Conservation (phyloP, 306 rosid genomes). For the Quercus bicolor region DNA sequence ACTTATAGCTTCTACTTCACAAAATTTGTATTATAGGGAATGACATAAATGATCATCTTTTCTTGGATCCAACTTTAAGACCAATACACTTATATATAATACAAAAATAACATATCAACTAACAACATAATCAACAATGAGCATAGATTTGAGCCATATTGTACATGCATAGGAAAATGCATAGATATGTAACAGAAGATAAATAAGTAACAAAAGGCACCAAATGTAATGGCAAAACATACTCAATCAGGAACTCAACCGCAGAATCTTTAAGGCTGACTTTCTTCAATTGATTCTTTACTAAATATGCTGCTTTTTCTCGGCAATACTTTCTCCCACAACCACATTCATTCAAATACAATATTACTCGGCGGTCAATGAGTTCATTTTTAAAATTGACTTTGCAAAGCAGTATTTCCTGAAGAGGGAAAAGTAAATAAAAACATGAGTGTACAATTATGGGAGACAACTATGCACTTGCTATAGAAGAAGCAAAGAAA, state of each 20-base stretch:
- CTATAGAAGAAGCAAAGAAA: background rate
- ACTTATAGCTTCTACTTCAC: background rate
- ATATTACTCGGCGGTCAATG: slow-evolving; percentile 65
- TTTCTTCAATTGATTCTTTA: slow-evolving; percentile 71
- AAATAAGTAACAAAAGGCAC: background rate
- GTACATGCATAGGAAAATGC: background rate
- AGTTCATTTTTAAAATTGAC: slow-evolving; percentile 73
- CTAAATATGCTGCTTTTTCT: slow-evolving; percentile 77
- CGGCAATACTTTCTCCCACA: slow-evolving; percentile 72
- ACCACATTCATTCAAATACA: slow-evolving; percentile 72
- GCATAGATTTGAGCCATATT: background rate
- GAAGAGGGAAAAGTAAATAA: slow-evolving; percentile 19
- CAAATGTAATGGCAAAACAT: slow-evolving; percentile 35
- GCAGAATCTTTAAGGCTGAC: slow-evolving; percentile 86
- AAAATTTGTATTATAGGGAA: background rate
- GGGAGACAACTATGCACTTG: background rate
- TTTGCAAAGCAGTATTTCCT: slow-evolving; percentile 90
- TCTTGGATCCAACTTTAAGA: background rate
- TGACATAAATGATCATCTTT: background rate
- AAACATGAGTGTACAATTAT: background rate
- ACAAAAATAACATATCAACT: too few relatives aligned
- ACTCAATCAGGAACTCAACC: slow-evolving; percentile 74
- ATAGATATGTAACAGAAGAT: background rate
- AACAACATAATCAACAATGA: background rate
- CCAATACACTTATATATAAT: background rate